phyloP scores from a whole-genome alignment of 768 basidiomycete species.

The Tulasnella sp. region DNA sequence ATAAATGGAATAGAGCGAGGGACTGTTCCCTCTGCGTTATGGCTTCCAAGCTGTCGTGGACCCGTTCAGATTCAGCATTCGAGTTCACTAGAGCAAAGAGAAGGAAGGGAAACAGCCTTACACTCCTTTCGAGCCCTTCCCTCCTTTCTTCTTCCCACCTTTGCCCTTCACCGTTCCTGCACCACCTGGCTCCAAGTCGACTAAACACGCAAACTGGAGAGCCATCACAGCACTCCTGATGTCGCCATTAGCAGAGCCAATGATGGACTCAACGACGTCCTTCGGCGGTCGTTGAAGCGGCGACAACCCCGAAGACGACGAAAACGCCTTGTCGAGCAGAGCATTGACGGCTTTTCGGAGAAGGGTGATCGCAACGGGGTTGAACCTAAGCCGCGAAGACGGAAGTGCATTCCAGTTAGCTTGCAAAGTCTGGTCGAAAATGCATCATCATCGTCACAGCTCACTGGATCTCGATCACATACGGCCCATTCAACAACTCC shows the following conservation, averaged over 20 bases:
- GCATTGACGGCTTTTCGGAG: conserved; percentile 71
- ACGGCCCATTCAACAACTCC: conserved; percentile 64
- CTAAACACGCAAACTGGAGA: conserved; percentile 75
- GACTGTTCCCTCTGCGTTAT: conserved; percentile 81
- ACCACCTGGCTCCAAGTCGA: conserved; percentile 34
- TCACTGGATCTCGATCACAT: conserved; percentile 75
- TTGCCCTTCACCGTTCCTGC: conserved; percentile 32
- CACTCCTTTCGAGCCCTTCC: conserved; percentile 33
- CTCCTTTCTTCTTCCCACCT: conserved; percentile 33
- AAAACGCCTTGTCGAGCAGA: conserved; percentile 47
- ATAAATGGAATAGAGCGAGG: conserved; percentile 81
- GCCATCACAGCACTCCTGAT: conserved; percentile 92
- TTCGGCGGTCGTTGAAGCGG: conserved; percentile 47
- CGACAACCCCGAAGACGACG: conserved; percentile 29
- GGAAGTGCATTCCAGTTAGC: neutral
- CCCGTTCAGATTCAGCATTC: neutral
- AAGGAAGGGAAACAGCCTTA: neutral
- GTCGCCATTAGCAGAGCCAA: conserved; percentile 82
- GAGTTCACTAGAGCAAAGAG: neutral
- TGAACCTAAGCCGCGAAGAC: conserved; percentile 56
- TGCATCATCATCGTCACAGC: conserved; percentile 34
- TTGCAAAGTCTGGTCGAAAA: neutral
- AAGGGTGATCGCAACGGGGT: conserved; percentile 84
- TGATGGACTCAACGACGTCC: conserved; percentile 68
- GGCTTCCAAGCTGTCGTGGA: conserved; percentile 52